Conservation (phyloP, 2,329 filamentous ascomycete species). For the Colletotrichum lini region DNA sequence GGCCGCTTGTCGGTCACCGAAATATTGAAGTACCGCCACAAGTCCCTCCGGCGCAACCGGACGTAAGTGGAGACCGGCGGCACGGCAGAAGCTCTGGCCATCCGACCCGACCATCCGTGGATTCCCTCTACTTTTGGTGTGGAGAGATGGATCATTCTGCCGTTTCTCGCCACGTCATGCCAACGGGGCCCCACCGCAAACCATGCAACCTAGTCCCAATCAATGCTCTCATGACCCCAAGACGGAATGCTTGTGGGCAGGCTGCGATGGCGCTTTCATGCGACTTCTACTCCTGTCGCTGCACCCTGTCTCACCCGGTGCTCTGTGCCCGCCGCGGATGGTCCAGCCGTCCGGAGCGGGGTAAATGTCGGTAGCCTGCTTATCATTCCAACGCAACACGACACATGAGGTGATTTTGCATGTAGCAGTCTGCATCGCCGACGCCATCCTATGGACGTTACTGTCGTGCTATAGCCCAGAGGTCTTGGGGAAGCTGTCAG, state of each 20-base stretch:
- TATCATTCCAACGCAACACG: background rate
- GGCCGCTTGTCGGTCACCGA: background rate
- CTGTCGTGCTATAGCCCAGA: constrained; percentile 1
- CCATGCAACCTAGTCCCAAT: no score
- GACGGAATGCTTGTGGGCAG: background rate
- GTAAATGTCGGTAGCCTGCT: constrained; percentile 9
- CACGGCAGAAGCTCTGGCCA: constrained; percentile 20
- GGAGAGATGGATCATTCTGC: background rate
- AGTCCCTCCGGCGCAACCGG: background rate
- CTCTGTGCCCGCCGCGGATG: background rate
- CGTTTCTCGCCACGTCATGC: background rate
- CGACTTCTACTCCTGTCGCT: background rate
- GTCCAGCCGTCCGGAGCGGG: background rate
- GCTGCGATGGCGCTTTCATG: background rate
- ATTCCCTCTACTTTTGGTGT: background rate
- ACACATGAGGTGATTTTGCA: constrained; percentile 6
- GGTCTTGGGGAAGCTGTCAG: background rate
- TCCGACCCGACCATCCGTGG: background rate
- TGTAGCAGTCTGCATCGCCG: constrained; percentile 6
- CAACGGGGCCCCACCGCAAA: no score
- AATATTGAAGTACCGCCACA: background rate
- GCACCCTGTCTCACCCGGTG: background rate
- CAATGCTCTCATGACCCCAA: background rate
- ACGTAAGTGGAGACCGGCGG: background rate
- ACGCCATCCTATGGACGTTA: background rate